These are phyloP conservation scores for Hygrocybe punicea DNA, from an alignment of 768 basidiomycete genomes.

Conservation along the genomic window DNA sequence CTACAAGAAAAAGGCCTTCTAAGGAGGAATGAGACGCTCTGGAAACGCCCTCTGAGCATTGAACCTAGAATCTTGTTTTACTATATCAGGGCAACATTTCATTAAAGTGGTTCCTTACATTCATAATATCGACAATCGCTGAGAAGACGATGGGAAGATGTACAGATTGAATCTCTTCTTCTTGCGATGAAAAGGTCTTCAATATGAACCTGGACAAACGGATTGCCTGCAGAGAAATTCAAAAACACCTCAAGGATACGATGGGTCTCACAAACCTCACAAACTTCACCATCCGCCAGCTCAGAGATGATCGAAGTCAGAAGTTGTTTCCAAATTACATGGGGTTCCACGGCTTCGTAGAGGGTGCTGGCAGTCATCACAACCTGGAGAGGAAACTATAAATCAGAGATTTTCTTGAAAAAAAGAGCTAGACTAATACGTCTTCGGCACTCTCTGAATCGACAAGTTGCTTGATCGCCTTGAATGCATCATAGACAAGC, in stretches of 20 bases:
- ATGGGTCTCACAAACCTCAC: conserved; percentile 45
- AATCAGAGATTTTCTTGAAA: not conserved
- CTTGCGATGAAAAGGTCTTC: conserved; percentile 65
- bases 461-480: conserved; percentile 58
- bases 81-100: conserved; percentile 3
- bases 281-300: conserved; percentile 39
- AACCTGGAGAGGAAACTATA: conserved; percentile 41
- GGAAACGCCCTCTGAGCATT: conserved; percentile 35
- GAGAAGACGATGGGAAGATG: conserved; percentile 80
- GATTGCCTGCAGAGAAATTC: conserved; percentile 48
- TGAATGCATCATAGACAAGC: conserved; percentile 77
- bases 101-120: conserved; percentile 43
- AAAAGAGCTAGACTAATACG: conserved; percentile 33
- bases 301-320: conserved; percentile 55
- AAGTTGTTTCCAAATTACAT: conserved; percentile 79
- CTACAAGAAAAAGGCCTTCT: conserved; percentile 48
- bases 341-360: conserved; percentile 91
- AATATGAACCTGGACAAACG: conserved; percentile 71
- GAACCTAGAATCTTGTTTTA: conserved; percentile 25
- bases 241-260: conserved; percentile 3
- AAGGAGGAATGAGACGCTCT: conserved; percentile 35
- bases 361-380: conserved; percentile 82
- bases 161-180: conserved; percentile 79
- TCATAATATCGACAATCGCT: conserved; percentile 59
- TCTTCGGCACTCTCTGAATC: conserved; percentile 58